Conservation (phyloP, 2,329 filamentous ascomycete genomes). For the Ophiocordyceps camponoti-floridani region DNA sequence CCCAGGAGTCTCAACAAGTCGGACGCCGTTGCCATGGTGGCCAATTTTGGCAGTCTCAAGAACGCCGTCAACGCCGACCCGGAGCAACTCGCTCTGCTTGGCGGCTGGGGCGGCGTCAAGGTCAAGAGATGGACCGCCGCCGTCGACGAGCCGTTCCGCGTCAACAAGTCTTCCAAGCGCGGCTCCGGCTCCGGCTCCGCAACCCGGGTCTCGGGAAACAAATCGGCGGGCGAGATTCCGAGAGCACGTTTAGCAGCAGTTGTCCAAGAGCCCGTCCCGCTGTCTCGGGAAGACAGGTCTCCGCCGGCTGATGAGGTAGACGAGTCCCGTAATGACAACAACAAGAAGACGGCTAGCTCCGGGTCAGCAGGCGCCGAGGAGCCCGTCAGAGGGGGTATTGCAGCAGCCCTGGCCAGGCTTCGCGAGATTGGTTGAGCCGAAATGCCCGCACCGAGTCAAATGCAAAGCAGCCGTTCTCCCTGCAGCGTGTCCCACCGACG, state of each 20-base stretch:
- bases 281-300: constrained; percentile 11
- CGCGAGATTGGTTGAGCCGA: constrained; percentile 19
- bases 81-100: constrained; percentile 70
- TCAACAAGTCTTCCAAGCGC: constrained; percentile 47
- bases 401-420: constrained; percentile 41
- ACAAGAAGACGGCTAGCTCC: neutral
- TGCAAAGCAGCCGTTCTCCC: neutral
- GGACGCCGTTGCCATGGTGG: constrained; percentile 77
- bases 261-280: constrained; percentile 18
- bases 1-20: constrained; percentile 87
- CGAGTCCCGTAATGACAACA: constrained; percentile 8
- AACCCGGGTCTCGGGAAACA: neutral
- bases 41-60: constrained; percentile 77
- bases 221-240: neutral
- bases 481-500: too few species aligned
- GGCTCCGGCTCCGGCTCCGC: neutral
- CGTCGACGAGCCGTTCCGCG: constrained; percentile 71
- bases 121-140: constrained; percentile 70
- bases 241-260: constrained; percentile 3
- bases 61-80: constrained; percentile 75
- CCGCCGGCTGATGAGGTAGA: too few species aligned
- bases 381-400: constrained; percentile 36
- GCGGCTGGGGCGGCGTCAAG: constrained; percentile 92
- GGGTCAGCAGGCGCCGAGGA: constrained; percentile 8
- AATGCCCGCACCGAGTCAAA: neutral